Conservation (phyloP, 2,329 filamentous ascomycete genomes). For the Elsinoe perseae region DNA sequence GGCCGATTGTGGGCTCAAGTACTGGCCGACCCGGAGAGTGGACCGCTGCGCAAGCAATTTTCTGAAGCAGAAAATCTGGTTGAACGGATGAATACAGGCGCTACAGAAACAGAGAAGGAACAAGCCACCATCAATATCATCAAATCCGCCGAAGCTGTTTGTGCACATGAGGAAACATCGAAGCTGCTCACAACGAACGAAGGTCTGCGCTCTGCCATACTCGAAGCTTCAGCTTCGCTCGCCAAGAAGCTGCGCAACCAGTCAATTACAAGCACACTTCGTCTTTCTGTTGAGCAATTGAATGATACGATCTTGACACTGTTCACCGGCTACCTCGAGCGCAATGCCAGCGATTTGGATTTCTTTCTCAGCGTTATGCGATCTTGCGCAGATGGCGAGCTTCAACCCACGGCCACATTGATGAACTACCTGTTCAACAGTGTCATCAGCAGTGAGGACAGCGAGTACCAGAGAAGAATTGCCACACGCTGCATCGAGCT, state of each 20-base stretch:
- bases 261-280: conserved; percentile 60
- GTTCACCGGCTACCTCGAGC: conserved; percentile 69
- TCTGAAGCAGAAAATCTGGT: conserved; percentile 57
- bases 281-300: conserved; percentile 80
- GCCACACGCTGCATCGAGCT: conserved; percentile 80
- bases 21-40: conserved; percentile 66
- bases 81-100: conserved; percentile 39
- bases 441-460: conserved; percentile 74
- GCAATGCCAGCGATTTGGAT: conserved; percentile 52
- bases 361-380: conserved; percentile 79
- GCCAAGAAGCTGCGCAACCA: conserved; percentile 66
- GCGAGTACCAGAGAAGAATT: conserved; percentile 76
- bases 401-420: conserved; percentile 68
- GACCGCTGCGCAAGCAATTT: conserved; percentile 64
- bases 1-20: conserved; percentile 88
- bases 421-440: conserved; percentile 76
- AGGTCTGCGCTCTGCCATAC: conserved; percentile 50
- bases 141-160: conserved; percentile 74
- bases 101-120: conserved; percentile 56
- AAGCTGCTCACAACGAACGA: conserved; percentile 57
- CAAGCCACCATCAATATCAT: conserved; percentile 80
- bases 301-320: conserved; percentile 81
- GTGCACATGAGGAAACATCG: conserved; percentile 54
- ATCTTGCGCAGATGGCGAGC: conserved; percentile 70
- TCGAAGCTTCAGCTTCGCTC: conserved; percentile 65